phyloP scores from a whole-genome alignment of 2,329 filamentous ascomycete species.

The Colletotrichum plurivorum region DNA sequence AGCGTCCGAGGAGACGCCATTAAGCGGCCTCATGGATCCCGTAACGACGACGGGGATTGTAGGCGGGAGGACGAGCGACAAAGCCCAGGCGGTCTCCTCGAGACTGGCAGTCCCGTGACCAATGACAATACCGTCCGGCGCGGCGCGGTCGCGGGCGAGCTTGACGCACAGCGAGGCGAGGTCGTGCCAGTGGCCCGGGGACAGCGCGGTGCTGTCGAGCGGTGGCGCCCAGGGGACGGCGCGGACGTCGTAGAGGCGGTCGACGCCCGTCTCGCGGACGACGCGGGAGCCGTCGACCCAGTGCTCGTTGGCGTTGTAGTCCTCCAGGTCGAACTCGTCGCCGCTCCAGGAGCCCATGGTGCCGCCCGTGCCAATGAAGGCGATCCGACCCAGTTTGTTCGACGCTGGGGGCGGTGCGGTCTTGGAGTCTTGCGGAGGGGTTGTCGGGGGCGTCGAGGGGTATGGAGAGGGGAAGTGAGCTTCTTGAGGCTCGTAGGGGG shows the following conservation, averaged over 20 bases:
- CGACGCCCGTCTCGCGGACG: not conserved
- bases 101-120: constrained; percentile 32
- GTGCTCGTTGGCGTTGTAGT: constrained; percentile 23
- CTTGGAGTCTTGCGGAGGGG: not conserved
- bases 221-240: not conserved
- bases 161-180: not conserved
- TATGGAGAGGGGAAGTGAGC: not conserved
- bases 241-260: not conserved
- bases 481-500: too few species aligned
- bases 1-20: constrained; percentile 24
- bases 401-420: not conserved
- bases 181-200: not conserved
- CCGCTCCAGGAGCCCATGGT: constrained; percentile 15
- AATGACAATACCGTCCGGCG: constrained; percentile 12
- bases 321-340: constrained; percentile 15
- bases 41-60: constrained; percentile 13
- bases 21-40: constrained; percentile 20
- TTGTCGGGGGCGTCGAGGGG: not conserved
- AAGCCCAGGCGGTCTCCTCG: constrained; percentile 26
- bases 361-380: constrained; percentile 21
- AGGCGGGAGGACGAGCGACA: constrained; percentile 11
- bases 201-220: constrained; percentile 27
- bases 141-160: not conserved
- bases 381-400: not conserved
- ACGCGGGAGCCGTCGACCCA: not conserved